A percentile compares a stretch with the other conserved stretches of the same genome.
Conservation (phyloP, 768 basidiomycete genomes). For the Tephrocybe sp. region DNA sequence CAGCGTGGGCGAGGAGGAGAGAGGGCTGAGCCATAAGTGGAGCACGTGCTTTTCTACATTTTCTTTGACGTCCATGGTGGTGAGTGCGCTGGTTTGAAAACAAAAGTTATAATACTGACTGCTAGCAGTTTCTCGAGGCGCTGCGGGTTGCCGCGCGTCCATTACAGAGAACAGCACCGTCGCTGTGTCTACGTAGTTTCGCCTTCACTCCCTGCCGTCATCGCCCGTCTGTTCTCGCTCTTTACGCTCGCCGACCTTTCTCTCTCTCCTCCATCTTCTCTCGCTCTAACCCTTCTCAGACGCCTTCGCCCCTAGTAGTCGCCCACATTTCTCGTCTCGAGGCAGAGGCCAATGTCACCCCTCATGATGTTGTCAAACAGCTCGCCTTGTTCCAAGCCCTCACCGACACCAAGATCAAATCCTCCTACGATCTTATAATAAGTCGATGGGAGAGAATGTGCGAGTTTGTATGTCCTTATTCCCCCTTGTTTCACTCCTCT, state of each 20-base stretch:
- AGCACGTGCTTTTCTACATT: conserved; percentile 17
- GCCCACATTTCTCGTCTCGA: conserved; percentile 74
- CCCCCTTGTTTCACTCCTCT: neutral
- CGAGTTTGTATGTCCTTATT: conserved; percentile 66
- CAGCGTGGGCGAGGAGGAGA: conserved; percentile 33
- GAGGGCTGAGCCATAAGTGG: conserved; percentile 14
- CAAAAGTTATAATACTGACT: neutral
- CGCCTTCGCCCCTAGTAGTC: conserved; percentile 64
- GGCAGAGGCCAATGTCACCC: conserved; percentile 73
- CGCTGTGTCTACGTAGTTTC: conserved; percentile 13
- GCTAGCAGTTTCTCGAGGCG: conserved; percentile 13
- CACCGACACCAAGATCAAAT: conserved; percentile 58
- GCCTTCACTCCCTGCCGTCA: conserved; percentile 11
- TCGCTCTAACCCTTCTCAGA: conserved; percentile 41
- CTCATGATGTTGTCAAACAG: conserved; percentile 69
- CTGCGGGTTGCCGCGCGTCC: conserved; percentile 15
- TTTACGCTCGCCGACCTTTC: conserved; percentile 28
- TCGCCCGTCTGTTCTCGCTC: conserved; percentile 18
- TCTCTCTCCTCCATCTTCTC: conserved; percentile 48
- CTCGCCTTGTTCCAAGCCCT: conserved; percentile 69
- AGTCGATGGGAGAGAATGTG: conserved; percentile 82
- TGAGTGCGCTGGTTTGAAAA: neutral
- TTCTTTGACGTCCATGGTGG: conserved; percentile 14
- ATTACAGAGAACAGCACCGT: conserved; percentile 3
- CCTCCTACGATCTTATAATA: conserved; percentile 72